Evolutionary conservation across 2,329 filamentous ascomycete genomes (phyloP), one percentile per base, ranked within the genome.

Genomic region (Colletotrichum truncatum): DNA sequence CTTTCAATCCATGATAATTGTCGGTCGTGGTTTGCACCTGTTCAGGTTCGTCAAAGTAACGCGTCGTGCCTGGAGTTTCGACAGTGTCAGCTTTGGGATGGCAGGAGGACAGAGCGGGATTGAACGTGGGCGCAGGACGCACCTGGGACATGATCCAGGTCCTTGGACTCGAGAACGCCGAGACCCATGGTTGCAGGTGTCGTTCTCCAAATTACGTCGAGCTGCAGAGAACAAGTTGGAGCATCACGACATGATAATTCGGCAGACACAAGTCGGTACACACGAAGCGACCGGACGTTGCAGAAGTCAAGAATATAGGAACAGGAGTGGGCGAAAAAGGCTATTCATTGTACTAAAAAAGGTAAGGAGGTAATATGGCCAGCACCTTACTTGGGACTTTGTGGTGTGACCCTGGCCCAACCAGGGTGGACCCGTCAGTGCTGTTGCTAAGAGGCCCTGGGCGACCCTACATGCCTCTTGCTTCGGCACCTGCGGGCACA

Each of bases 71-170:
- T 88, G 60, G 25, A 56, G 62, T 38, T 16, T 58, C 30, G 41
- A 45, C 38, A 23, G 8, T 38, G 53, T 57, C 34, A 66, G 51
- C 16, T n/a, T 36, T 52, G 36, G 16, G 64, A 55, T 21, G 21
- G 48, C 46, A 57, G 45, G 28, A 48, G 61, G 61, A 43, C 61
- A 48, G 52, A 51, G 32, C 58, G 48, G 34, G 49, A 12, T 18
- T 11, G 25, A 14, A 32, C 14, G 21, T 12, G 60, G 21, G 26
- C 56, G 34, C 3, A 30, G 18, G 32, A 60, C 59, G 74, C 81
- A 94, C 92, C 93, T 65, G 93, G 93, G 66, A 95, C 92, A 76
- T 92, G 86, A 72, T 87, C 85, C 70, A 89, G 83, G 72, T 84
- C 83, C 73, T 75, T 83, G 73, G 91, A 87, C 72, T 94, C 89